Evolutionary conservation across 1,284 basidiomycete genomes (phyloP), one percentile per base, ranked within the genome.

Genomic region (Sanghuangporus weigelae): DNA sequence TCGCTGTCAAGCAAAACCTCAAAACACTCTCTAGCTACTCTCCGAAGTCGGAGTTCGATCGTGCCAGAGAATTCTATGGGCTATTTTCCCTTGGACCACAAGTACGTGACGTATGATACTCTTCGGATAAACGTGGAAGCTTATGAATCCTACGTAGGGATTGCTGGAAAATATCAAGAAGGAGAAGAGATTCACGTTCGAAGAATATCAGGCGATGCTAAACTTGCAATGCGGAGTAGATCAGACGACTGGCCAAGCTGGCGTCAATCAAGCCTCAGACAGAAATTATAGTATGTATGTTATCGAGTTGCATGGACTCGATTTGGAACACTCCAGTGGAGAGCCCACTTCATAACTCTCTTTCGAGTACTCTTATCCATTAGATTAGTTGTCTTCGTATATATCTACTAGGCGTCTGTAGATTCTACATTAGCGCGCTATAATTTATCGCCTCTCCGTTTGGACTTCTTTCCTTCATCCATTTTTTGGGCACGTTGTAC

Each of bases 1-100:
- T 95, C 26, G 92, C 96, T 12, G 81, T 99, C 26, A 95, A 97
- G 73, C 96, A 99, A 73, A 92, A 93, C 69, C 82, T 98, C 68
- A 93, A 94, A 71, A 88, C 89, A 8, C 84, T 96, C 59, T 83
- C 85, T 2, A 78, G 83, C 59, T 83, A 84, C 63, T 77, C 78
- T 55, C 79, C 81, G 60, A 82, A 86, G 63, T 84, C 86, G 5
- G 85, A 90, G 66, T 89, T 98, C 66, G 84, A 90, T 59, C 81
- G 85, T 21, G 90, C 87, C 3, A 87, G 91, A 68, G 81, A 80
- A 53, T 97, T 95, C 75, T 98, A 93, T 77, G 83, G 87, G 14
- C 73, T 97, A 60, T 96, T 92, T 72, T 81, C 80, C 49, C 71
- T 84, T 11, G 81, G 87, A 4, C 93, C 95, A 16, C 84, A 87